Evolutionary conservation across 805 yeast genomes (phyloP).

Genomic region (Cyberlindnera galapagoensis): DNA sequence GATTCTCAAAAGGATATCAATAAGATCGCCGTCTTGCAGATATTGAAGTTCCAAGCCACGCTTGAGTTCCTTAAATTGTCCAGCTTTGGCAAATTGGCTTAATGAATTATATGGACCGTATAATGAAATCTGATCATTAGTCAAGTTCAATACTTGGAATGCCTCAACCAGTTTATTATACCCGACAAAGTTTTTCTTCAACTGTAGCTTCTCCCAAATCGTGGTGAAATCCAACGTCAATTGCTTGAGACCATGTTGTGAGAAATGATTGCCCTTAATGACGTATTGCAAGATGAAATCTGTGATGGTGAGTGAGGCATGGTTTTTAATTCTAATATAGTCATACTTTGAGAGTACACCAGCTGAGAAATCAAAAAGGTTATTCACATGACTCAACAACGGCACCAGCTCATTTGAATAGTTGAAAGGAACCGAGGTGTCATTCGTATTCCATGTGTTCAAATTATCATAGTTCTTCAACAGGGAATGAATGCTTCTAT

Average conservation of each 20-base stretch:
- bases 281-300: slow-evolving; percentile 30
- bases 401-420: slow-evolving; percentile 24
- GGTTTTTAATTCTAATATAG: slow-evolving; percentile 19
- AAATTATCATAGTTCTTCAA: slow-evolving; percentile 27
- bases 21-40: slow-evolving; percentile 28
- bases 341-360: slow-evolving; percentile 14
- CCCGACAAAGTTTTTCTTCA: slow-evolving; percentile 15
- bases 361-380: slow-evolving; percentile 16
- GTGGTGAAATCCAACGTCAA: slow-evolving; percentile 26
- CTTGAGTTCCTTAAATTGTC: slow-evolving; percentile 24
- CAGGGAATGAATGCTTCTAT: slow-evolving; percentile 24
- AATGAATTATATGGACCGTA: slow-evolving; percentile 15
- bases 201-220: slow-evolving; percentile 22
- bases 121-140: slow-evolving; percentile 18
- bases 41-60: slow-evolving; percentile 13
- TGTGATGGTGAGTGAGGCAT: slow-evolving; percentile 22
- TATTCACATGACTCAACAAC: slow-evolving; percentile 21
- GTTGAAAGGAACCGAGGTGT: slow-evolving; percentile 3
- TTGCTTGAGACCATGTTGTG: slow-evolving; percentile 27
- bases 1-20: slow-evolving; percentile 32
- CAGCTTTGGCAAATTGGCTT: slow-evolving; percentile 24
- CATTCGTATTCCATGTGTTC: slow-evolving; percentile 25
- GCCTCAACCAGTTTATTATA: slow-evolving; percentile 18
- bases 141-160: slow-evolving; percentile 24
- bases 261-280: slow-evolving; percentile 32